phyloP scores from a whole-genome alignment of 2,329 filamentous ascomycete species.

The Metarhizium humberi region DNA sequence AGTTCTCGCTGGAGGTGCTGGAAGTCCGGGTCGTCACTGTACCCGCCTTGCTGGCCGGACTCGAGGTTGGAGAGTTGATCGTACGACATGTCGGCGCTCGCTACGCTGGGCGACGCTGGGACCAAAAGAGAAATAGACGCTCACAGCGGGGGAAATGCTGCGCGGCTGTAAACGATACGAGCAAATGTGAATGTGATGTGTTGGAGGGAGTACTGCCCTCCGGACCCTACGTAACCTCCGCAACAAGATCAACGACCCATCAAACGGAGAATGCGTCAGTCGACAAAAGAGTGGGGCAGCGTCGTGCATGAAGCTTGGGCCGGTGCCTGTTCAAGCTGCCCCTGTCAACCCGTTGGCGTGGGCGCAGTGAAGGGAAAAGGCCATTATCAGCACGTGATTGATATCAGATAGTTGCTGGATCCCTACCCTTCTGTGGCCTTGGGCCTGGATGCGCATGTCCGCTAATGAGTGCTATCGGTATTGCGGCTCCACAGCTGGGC shows the following conservation, averaged over 20 bases:
- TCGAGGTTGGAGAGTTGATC: slow-evolving; percentile 79
- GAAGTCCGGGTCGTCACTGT: slow-evolving; percentile 90
- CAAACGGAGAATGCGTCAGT: background rate
- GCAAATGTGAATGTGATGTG: no score
- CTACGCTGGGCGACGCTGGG: background rate
- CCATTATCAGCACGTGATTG: slow-evolving; percentile 20
- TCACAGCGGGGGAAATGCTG: no score
- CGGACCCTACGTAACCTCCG: no score
- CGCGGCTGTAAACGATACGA: no score
- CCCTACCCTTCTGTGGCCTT: no score
- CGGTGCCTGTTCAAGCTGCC: background rate
- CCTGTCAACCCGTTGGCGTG: background rate
- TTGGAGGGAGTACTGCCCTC: no score
- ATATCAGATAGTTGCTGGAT: no score
- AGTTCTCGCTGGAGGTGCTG: slow-evolving; percentile 71
- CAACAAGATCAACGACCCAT: no score
- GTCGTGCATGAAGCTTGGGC: background rate
- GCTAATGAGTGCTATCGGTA: slow-evolving; percentile 11
- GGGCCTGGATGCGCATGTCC: background rate
- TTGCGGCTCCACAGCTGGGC: background rate
- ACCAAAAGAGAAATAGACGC: background rate
- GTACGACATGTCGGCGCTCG: slow-evolving; percentile 63
- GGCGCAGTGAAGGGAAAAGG: background rate
- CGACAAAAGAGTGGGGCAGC: background rate
- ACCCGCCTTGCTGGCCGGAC: slow-evolving; percentile 66